Evolutionary conservation across 78 protist genomes (phyloP).

Genomic region (Parvularia atlantis): DNA sequence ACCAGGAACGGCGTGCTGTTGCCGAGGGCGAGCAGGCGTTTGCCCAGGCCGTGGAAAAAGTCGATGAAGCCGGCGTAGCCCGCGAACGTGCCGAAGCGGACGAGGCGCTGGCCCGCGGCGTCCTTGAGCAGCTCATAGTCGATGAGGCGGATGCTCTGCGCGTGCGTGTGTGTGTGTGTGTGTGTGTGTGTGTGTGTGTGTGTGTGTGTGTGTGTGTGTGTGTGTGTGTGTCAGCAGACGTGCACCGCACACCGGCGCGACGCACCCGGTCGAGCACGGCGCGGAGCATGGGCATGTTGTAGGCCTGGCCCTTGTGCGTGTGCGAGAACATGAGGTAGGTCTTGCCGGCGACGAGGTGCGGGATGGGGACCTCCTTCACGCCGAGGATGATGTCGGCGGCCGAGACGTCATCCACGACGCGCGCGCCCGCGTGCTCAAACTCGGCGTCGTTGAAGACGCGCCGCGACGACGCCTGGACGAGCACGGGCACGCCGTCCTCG

Average conservation of each 20-base stretch:
- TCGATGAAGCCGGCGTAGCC: constrained; percentile 81
- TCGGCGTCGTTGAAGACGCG: constrained; percentile 52
- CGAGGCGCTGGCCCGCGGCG: constrained; percentile 51
- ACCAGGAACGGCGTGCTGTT: constrained; percentile 63
- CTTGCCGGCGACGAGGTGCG: constrained; percentile 25
- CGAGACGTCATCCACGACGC: constrained; percentile 55
- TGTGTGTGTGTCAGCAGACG: background rate
- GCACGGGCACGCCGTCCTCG: constrained; percentile 35
- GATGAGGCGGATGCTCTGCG: constrained; percentile 61
- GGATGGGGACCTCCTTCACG: constrained; percentile 74
- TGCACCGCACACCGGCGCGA: no score
- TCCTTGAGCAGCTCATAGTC: constrained; percentile 79
- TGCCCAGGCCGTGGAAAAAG: constrained; percentile 66
- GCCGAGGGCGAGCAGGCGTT: constrained; percentile 56
- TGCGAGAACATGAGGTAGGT: constrained; percentile 52
- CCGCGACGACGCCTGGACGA: constrained; percentile 74
- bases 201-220: background rate
- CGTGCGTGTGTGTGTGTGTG: background rate
- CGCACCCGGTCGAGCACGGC: constrained; percentile 24
- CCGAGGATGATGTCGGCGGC: constrained; percentile 59
- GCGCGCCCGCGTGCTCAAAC: constrained; percentile 73
- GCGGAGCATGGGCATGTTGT: constrained; percentile 82
- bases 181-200: background rate
- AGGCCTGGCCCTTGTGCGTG: constrained; percentile 83
- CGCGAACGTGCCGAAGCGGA: constrained; percentile 76